Base-by-base conservation (phyloP, 768 basidiomycete species). In the Gymnopilus dilepis region DNA sequence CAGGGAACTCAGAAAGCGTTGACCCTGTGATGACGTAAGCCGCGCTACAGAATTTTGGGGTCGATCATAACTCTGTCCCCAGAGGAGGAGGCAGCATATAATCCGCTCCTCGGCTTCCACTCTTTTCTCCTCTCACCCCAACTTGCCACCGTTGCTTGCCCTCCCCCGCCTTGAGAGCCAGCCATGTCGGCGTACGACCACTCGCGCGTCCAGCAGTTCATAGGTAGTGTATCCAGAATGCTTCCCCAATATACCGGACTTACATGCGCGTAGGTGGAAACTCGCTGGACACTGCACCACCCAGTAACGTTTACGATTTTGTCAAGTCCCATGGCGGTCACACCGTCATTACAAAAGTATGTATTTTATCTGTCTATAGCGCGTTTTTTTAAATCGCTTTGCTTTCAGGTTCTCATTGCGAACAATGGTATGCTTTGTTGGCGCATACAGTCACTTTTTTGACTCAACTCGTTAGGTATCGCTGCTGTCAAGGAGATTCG, bases 401-500 rank as follows among this genome's bases (percentile, higher is more conserved):
- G 4, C 34, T 59, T 17, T 28, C 58, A 99, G 97, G 91, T 99
- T 69, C 91, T 99, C 68, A 99, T 99, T 76, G 96, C 96, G 65
- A 99, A 99, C 78, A 99, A 99, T 76, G 97, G 96, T 92, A 69
- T 48, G 76, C 71, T 53, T 42, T 40, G 26, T 17, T 34, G 13
- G 17, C 21, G 41, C 37, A 11, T 33, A 40, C 13, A 28, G 22
- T 51, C 22, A 42, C 17, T 41, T 31, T 60, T 55, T 59, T 68
- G 64, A 66, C 73, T 11, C 13, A 9, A 12, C 15, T 15, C 17
- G 55, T n/a, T 65, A 93, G 93, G 94, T 84, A 99, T 98, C 71
- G 97, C 97, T 54, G 97, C 96, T 57, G 97, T 99, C 51, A 99
- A 99, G 78, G 97, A 99, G 80, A 99, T 99, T 70, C 89, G 97